phyloP scores from a whole-genome alignment of 2,329 filamentous ascomycete species.

The Epichloe uncinata region DNA sequence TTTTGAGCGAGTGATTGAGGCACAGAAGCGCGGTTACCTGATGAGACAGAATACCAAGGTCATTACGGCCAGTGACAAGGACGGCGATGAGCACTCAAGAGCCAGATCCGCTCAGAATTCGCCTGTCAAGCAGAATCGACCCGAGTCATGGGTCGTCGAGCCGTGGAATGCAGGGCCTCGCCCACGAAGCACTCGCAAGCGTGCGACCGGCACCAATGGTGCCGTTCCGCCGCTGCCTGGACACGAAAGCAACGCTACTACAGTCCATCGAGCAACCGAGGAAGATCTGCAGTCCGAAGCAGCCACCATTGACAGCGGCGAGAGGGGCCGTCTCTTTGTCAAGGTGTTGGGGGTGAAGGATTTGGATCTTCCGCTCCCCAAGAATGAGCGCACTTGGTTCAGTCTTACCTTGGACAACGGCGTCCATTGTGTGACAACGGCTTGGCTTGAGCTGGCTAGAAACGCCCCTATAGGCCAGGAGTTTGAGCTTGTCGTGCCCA shows the following conservation, averaged over 20 bases:
- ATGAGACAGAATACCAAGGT: conserved; percentile 99
- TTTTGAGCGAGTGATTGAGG: conserved; percentile 88
- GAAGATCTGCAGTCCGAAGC: conserved; percentile 46
- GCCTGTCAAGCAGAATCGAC: conserved; percentile 61
- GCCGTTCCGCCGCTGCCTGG: conserved; percentile 74
- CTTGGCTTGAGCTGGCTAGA: conserved; percentile 83
- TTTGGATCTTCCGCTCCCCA: conserved; percentile 78
- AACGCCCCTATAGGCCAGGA: conserved; percentile 94
- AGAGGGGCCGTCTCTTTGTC: conserved; percentile 85
- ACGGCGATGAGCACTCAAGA: conserved; percentile 40
- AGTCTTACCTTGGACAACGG: conserved; percentile 96
- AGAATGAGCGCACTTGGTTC: conserved; percentile 86
- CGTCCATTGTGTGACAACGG: conserved; percentile 91
- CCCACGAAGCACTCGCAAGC: conserved; percentile 49
- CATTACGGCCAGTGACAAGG: conserved; percentile 77
- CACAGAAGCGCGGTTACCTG: conserved; percentile 96
- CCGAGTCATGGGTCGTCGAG: conserved; percentile 91
- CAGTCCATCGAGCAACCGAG: conserved; percentile 54
- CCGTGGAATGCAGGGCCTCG: conserved; percentile 83
- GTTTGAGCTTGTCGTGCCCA: conserved; percentile 92
- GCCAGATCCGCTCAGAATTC: conserved; percentile 54
- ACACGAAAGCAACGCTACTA: conserved; percentile 65
- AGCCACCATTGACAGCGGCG: conserved; percentile 61
- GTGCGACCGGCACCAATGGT: conserved; percentile 30
- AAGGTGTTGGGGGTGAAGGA: conserved; percentile 99